phyloP scores from a whole-genome alignment of 1,139 yeast species.

The Blastobotrys apis region DNA sequence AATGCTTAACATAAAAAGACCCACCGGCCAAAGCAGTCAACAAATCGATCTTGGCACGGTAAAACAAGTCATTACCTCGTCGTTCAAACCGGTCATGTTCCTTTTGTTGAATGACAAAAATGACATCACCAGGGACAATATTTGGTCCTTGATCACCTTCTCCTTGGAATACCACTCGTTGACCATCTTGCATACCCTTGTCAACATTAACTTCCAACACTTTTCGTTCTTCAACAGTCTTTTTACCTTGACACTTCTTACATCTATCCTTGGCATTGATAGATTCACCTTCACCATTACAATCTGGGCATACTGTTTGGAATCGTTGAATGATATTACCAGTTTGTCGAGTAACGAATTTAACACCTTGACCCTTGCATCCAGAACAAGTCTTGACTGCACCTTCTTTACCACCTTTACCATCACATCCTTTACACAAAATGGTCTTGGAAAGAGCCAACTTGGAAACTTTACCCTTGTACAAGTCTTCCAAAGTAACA shows the following conservation, averaged over 20 bases:
- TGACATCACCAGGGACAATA: slow-evolving; percentile 93
- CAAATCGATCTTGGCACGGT: slow-evolving; percentile 84
- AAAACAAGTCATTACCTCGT: slow-evolving; percentile 83
- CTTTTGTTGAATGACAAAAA: slow-evolving; percentile 85
- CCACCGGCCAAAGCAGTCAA: slow-evolving; percentile 98
- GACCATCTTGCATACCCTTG: slow-evolving; percentile 97
- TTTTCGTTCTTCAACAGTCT: slow-evolving; percentile 83
- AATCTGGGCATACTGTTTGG: slow-evolving; percentile 90
- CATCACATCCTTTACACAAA: slow-evolving; percentile 83
- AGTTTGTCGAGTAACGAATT: slow-evolving; percentile 94
- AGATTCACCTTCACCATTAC: slow-evolving; percentile 91
- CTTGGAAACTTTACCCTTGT: slow-evolving; percentile 92
- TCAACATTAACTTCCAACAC: slow-evolving; percentile 90
- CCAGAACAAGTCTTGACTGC: slow-evolving; percentile 80
- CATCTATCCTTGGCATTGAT: slow-evolving; percentile 88
- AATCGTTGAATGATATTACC: slow-evolving; percentile 99
- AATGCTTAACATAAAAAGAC: slow-evolving; percentile 75
- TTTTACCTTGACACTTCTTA: slow-evolving; percentile 82
- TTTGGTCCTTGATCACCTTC: slow-evolving; percentile 98
- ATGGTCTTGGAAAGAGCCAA: slow-evolving; percentile 91
- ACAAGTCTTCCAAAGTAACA: slow-evolving; percentile 81
- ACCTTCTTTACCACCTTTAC: slow-evolving; percentile 94
- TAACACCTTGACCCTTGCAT: slow-evolving; percentile 90
- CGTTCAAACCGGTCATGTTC: slow-evolving; percentile 78
- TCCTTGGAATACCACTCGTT: slow-evolving; percentile 83